A percentile compares a stretch with the other conserved stretches of the same genome.
These are phyloP conservation scores for Neurospora sp. DNA, from an alignment of 495 filamentous ascomycete species.

Conservation along the genomic window DNA sequence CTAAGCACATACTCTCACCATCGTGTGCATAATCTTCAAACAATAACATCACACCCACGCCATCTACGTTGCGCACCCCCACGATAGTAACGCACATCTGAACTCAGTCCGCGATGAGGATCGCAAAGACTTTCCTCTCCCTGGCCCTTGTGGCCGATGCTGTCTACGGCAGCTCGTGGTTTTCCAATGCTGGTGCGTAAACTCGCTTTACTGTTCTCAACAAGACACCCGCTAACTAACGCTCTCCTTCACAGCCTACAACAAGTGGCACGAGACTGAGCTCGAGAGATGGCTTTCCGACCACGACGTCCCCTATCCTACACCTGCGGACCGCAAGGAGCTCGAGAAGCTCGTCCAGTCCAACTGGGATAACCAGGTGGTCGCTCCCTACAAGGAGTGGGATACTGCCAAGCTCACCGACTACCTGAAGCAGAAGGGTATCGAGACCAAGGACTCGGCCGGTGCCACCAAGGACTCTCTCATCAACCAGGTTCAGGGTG, in stretches of 20 bases:
- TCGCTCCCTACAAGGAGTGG: slow-evolving; percentile 61
- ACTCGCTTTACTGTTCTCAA: background rate
- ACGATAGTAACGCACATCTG: background rate
- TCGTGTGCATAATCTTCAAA: background rate
- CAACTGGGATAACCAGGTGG: slow-evolving; percentile 71
- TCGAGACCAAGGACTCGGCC: slow-evolving; percentile 52
- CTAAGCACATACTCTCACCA: background rate
- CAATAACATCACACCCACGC: slow-evolving; percentile 3
- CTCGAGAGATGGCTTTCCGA: slow-evolving; percentile 95
- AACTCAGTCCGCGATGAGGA: slow-evolving; percentile 52
- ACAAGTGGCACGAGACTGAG: slow-evolving; percentile 98
- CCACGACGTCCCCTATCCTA: slow-evolving; percentile 78
- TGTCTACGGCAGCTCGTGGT: slow-evolving; percentile 65
- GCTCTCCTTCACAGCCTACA: slow-evolving; percentile 56
- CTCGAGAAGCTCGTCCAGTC: slow-evolving; percentile 74
- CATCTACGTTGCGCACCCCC: background rate
- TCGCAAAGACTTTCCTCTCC: slow-evolving; percentile 57
- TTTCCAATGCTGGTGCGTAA: slow-evolving; percentile 66
- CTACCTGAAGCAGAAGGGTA: slow-evolving; percentile 58
- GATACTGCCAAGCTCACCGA: slow-evolving; percentile 50
- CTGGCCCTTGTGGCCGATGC: slow-evolving; percentile 59
- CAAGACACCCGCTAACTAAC: background rate
- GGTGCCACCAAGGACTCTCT: slow-evolving; percentile 56
- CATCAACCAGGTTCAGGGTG: slow-evolving; percentile 53
- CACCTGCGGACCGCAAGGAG: slow-evolving; percentile 74